Base-by-base conservation (phyloP, 768 basidiomycete species). In the Psilocybe cyanescens region DNA sequence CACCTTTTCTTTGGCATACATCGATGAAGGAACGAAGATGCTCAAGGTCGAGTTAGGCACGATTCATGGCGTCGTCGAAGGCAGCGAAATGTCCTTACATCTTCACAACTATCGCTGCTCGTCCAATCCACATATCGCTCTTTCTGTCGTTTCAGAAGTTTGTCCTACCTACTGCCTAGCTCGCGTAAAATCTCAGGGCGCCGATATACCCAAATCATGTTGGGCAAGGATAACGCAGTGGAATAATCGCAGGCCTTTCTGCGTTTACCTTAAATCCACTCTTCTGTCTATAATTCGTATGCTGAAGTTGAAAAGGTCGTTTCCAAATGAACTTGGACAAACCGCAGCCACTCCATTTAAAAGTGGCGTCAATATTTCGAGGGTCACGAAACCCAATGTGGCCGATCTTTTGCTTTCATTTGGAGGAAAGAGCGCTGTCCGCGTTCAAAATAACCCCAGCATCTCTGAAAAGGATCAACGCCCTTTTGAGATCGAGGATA, bases 41-140 rank as follows among this genome's bases (percentile, higher is more conserved):
- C 65, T 88, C 48, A 81, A 81, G 61, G 71, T 90, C 33, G 81
- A 82, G 35, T 80, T 83, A 39, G 89, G 89, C 11, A 79, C 82
- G 0, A 81, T 86, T 4, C 87, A 89, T 61, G 89, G 89, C 1
- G 75, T 90, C 17, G 79, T 81, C n/a, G 81, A 82, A 61, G 89
- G 87, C 50, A 86, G 81, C 8, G 85, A 88, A 63, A 79, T 91
- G 61, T 81, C 80, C 44, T 49, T 90, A 19, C 87, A 90, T 68
- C 74, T 79, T 19, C 87, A 90, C 70, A 89, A 90, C 70, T 78
- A 78, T 62, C 75, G 75, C n/a, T 82, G 82, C 19, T 88, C 88
- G 6, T 72, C 76, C 51, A 90, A 90, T 63, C 82, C 84, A 1
- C 58, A 78, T 17, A 71, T 88, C 11, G 84, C 82, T 28, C 78